Percentiles rank a stretch among this genome's conserved stretches.
These are phyloP conservation scores for Calocera viscosa DNA, from an alignment of 768 basidiomycete species.

Conservation along the genomic window DNA sequence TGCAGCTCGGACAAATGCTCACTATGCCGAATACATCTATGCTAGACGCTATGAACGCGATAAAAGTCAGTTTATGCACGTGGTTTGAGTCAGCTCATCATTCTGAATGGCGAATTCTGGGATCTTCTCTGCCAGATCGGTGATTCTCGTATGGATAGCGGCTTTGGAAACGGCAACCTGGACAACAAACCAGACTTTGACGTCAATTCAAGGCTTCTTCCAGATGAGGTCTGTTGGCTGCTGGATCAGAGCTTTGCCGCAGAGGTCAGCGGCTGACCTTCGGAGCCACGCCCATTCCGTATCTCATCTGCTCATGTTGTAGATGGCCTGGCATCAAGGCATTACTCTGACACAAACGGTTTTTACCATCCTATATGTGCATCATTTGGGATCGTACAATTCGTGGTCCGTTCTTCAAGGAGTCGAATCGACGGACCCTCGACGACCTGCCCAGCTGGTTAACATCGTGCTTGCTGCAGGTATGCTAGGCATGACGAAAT, in stretches of 20 bases:
- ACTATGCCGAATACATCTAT: slow-evolving; percentile 59
- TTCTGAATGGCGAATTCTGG: slow-evolving; percentile 8
- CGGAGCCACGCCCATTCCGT: slow-evolving; percentile 11
- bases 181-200: slow-evolving; percentile 43
- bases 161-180: slow-evolving; percentile 35
- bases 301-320: slow-evolving; percentile 17
- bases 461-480: slow-evolving; percentile 55
- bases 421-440: slow-evolving; percentile 28
- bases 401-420: slow-evolving; percentile 26
- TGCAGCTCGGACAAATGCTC: slow-evolving; percentile 50
- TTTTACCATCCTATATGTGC: slow-evolving; percentile 63
- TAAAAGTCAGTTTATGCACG: slow-evolving; percentile 46
- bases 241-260: slow-evolving; percentile 63
- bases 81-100: neutral
- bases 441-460: slow-evolving; percentile 49
- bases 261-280: slow-evolving; percentile 39
- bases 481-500: slow-evolving; percentile 61
- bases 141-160: slow-evolving; percentile 80
- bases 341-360: slow-evolving; percentile 77
- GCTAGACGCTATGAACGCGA: slow-evolving; percentile 86
- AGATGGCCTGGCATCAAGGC: slow-evolving; percentile 86
- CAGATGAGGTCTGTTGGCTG: slow-evolving; percentile 80
- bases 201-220: slow-evolving; percentile 47
- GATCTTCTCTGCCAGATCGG: slow-evolving; percentile 49
- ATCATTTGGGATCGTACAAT: slow-evolving; percentile 45